Percentiles rank a stretch among this genome's conserved stretches.
These are phyloP conservation scores for Zygosaccharomyces sapae DNA, from an alignment of 1,139 yeast species.

Conservation along the genomic window DNA sequence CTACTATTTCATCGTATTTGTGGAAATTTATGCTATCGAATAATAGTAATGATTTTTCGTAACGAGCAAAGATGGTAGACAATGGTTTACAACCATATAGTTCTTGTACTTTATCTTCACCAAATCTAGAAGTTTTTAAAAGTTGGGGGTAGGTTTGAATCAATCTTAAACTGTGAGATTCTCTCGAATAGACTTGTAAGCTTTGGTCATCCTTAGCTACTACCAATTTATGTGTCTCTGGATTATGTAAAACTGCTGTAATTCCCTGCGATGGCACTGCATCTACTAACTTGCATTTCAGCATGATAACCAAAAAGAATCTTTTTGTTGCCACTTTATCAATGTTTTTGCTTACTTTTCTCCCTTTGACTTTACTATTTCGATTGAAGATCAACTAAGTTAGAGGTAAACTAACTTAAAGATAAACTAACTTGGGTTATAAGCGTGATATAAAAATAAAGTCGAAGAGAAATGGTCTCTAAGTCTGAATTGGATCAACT, in stretches of 20 bases:
- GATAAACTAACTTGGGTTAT: too few species aligned
- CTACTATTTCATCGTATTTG: slow-evolving; percentile 32
- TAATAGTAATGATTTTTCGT: slow-evolving; percentile 25
- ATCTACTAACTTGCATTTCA: slow-evolving; percentile 21
- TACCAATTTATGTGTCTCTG: slow-evolving; percentile 27
- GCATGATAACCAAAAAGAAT: slow-evolving; percentile 13
- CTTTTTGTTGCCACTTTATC: neutral
- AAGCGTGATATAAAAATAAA: neutral
- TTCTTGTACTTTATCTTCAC: slow-evolving; percentile 18
- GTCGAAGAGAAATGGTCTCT: slow-evolving; percentile 7
- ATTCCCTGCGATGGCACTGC: slow-evolving; percentile 21
- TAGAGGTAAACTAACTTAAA: too few species aligned
- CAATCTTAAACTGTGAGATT: slow-evolving; percentile 20
- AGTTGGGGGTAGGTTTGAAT: slow-evolving; percentile 30
- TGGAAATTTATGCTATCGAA: slow-evolving; percentile 32
- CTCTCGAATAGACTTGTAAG: slow-evolving; percentile 30
- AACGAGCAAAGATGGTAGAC: slow-evolving; percentile 31
- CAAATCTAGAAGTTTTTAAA: slow-evolving; percentile 18
- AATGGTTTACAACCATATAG: slow-evolving; percentile 26
- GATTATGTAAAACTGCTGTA: slow-evolving; percentile 24
- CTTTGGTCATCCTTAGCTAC: slow-evolving; percentile 29
- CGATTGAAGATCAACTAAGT: neutral
- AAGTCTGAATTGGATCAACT: slow-evolving; percentile 21
- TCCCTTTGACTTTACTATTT: neutral
- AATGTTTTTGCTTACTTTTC: neutral